Base-by-base conservation (phyloP, 768 basidiomycete genomes). In the Rhizopogon rudus region DNA sequence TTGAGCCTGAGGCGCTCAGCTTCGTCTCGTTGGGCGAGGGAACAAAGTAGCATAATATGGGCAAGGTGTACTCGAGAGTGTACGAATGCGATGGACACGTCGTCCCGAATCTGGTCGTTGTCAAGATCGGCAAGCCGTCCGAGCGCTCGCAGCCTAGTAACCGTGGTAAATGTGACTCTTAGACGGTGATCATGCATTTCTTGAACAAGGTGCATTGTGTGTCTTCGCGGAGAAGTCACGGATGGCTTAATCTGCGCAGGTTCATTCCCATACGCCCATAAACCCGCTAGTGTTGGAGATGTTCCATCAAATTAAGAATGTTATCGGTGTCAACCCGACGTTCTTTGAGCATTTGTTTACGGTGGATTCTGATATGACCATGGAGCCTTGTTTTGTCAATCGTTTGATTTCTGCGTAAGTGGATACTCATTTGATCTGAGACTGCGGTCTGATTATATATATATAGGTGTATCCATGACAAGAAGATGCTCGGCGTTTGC, bases 231-330 rank as follows among this genome's bases (percentile, higher is more conserved):
- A 16, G 13, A 22, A 1, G 1, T 17, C 13, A 7, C 2, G n/a
- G 52, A 61, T 33, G 4, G 2, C 25, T 55, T 20, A 1, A 4
- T 2, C 9, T 42, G 25, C 2, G 28, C 57, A 93, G 92, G 97
- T 98, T 43, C 97, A 98, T 72, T 98, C 95, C 72, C 92, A 94
- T 69, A 72, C 92, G 17, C 87, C 94, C 0, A 98, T 99, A 97
- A 92, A 89, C 65, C 97, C 97, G 0, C 73, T 96, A 58, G 97
- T 98, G 73, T 74, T 98, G 52, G 97, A 98, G 75, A 96, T 99
- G 76, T 98, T 94, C 67, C 97, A 98, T 69, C 97, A 99, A 71
- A 94, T 98, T 79, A 93, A 98, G 81, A 99, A 99, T 65, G 94
- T 98, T 52, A 98, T 99, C 63, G 96, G 97, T 71, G 93, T 99